Base-by-base conservation (phyloP, 441 rosid species). In the Breynia disticha region DNA sequence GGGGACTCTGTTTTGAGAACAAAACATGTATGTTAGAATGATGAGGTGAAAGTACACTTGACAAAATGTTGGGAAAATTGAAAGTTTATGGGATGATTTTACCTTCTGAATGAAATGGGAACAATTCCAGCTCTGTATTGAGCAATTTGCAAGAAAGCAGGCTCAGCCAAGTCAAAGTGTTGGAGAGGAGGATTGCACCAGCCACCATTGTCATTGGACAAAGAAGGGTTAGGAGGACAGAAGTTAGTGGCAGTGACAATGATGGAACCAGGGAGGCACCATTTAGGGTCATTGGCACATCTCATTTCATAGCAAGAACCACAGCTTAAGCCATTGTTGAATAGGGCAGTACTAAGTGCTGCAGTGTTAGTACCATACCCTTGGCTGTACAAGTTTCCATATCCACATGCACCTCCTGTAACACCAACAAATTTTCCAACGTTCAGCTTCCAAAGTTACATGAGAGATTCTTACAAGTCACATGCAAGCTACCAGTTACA, bases 111-210 rank as follows among this genome's bases (percentile, higher is more conserved):
- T 16, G 89, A 70, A 16, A 90, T 68, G 1, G 97, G 97, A 24
- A 90, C 95, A 35, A 90, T 87, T 52, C 97, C 97, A 8, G 96
- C 95, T 0, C 78, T 72, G 72, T 90, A 90, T 51, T 87, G 95
- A 50, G 97, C 97, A 56, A 90, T 87, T 42, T 84, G 86, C 50
- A 84, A 66, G 75, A 87, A 90, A 55, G 95, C 90, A 19, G 97
- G 97, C 61, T 90, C 91, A 1, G 97, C 97, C 69, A 90, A 45
- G 67, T 90, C 96, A 18, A 90, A 90, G 67, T 90, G 97, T 22
- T 86, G 81, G 24, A 89, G 94, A 39, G 97, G 97, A 62, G 97
- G 95, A 55, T 90, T 90, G 67, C 97, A 90, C 97, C 97, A 90
- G 5, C 97, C 97, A 16, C 97, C 97, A 15, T 90, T 85, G 73